Evolutionary conservation across 306 rosid species (phyloP), one percentile per base, ranked within the genome.

Genomic region (Fragaria nilgerrensis): DNA sequence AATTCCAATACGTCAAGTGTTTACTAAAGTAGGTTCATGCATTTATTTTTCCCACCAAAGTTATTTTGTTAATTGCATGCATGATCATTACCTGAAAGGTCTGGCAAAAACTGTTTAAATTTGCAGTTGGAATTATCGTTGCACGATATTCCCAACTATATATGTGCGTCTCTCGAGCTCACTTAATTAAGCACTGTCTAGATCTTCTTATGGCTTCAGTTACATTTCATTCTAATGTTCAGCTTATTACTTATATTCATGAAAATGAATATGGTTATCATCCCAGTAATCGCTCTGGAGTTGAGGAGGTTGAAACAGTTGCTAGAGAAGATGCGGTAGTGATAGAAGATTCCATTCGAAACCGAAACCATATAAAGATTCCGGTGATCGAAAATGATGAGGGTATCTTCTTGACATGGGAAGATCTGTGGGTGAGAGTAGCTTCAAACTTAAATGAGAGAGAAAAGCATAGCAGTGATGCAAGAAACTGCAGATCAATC

Each of bases 331-430:
- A 7, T 9, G 11, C 29, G 14, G 62, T 2, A n/a, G 29, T 55
- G 62, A 55, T 0, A 10, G 62, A 22, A 55, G 62, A n/a, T 3
- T 20, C 44, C 22, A 25, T 13, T 43, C 37, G 15, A 69, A 29
- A 8, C 62, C 19, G 12, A 50, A 71, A 49, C 45, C 69, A 17
- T 16, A 11, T 25, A n/a, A 55, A 8, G 62, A n/a, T 58, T 41
- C 52, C 22, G 6, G 1, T 47, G 9, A 27, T 16, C 12, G 25
- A 15, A 74, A 25, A 1, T 23, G 76, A 76, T 53, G 63, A 9
- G 34, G 92, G 81, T 70, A 72, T 85, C 32, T 79, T 76, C 58
- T 72, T 88, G 75, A 83, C 91, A 70, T 90, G 92, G 92, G 78
- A 90, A 59, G 85, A 86, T 58, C 36, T 88, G 47, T 78, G 88